Evolutionary conservation across 23 red algal genomes (phyloP).

Genomic region (Gracilaria vermiculophylla): DNA sequence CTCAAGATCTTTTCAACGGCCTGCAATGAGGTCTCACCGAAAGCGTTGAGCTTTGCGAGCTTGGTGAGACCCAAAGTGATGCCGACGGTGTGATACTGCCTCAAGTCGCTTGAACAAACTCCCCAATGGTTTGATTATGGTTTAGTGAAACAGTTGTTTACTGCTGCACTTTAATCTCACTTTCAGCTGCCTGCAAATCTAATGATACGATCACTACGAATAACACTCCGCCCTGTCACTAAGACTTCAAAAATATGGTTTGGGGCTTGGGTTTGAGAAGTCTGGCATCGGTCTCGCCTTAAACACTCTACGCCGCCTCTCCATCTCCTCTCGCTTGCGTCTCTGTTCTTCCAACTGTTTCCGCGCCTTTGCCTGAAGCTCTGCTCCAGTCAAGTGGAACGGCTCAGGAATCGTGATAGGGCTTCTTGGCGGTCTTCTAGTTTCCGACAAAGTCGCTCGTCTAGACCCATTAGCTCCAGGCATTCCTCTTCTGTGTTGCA

Average conservation of each 20-base stretch:
- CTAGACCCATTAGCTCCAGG: neutral
- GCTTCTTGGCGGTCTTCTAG: neutral
- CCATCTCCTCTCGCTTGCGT: conserved; percentile 18
- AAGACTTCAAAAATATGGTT: neutral
- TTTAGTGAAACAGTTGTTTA: too few species aligned
- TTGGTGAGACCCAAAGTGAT: too few species aligned
- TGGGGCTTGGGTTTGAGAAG: conserved; percentile 9
- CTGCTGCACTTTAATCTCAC: too few species aligned
- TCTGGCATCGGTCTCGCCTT: conserved; percentile 30
- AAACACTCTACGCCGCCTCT: conserved; percentile 24
- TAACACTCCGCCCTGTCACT: too few species aligned
- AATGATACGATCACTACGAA: neutral
- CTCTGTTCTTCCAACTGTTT: conserved; percentile 2
- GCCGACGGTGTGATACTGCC: too few species aligned
- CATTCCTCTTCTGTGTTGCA: neutral
- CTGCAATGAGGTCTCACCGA: too few species aligned
- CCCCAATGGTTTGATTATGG: too few species aligned
- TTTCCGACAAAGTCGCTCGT: conserved; percentile 11
- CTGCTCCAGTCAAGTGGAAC: conserved; percentile 12
- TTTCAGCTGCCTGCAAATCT: too few species aligned
- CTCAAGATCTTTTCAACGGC: too few species aligned
- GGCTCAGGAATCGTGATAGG: conserved; percentile 15
- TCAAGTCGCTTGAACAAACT: too few species aligned
- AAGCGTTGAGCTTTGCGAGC: too few species aligned
- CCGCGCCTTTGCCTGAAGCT: neutral